A percentile compares a stretch with the other conserved stretches of the same genome.
phyloP scores from a whole-genome alignment of 768 basidiomycete species.

The Sistotremastrum suecicum region DNA sequence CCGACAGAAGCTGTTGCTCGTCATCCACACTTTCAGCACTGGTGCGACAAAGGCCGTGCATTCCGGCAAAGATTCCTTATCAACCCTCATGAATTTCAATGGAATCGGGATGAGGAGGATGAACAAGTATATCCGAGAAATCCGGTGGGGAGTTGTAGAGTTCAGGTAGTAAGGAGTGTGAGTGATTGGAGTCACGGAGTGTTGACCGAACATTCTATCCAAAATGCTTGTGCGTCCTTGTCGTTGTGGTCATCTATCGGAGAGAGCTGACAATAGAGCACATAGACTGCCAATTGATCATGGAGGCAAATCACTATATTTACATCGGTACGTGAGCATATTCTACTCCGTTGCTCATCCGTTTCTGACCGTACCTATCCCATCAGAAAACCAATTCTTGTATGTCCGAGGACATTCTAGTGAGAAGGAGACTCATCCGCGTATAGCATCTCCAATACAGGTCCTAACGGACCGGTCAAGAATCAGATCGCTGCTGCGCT shows the following conservation, averaged over 20 bases:
- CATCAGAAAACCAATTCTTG: conserved; percentile 76
- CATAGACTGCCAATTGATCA: conserved; percentile 64
- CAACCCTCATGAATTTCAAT: not conserved
- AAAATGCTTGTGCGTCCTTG: conserved; percentile 67
- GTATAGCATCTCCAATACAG: conserved; percentile 63
- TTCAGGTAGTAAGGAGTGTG: conserved; percentile 78
- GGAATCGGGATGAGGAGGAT: conserved; percentile 23
- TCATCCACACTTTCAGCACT: conserved; percentile 60
- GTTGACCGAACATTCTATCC: conserved; percentile 79
- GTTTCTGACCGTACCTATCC: conserved; percentile 7
- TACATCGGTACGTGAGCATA: conserved; percentile 62
- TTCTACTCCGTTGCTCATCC: not conserved
- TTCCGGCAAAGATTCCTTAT: conserved; percentile 58
- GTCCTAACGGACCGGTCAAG: conserved; percentile 46
- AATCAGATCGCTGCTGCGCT: conserved; percentile 79
- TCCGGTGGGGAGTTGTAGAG: conserved; percentile 41
- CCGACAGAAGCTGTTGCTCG: conserved; percentile 58
- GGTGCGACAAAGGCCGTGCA: conserved; percentile 38
- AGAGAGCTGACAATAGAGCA: not conserved
- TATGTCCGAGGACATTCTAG: conserved; percentile 22
- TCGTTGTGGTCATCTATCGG: not conserved
- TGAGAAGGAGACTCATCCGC: not conserved
- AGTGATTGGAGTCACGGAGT: conserved; percentile 93
- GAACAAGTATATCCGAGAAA: conserved; percentile 25
- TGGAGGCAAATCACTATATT: conserved; percentile 75